A percentile compares a stretch with the other conserved stretches of the same genome.
phyloP scores from a whole-genome alignment of 2,329 filamentous ascomycete genomes.

The Trichoderma citrinoviride region DNA sequence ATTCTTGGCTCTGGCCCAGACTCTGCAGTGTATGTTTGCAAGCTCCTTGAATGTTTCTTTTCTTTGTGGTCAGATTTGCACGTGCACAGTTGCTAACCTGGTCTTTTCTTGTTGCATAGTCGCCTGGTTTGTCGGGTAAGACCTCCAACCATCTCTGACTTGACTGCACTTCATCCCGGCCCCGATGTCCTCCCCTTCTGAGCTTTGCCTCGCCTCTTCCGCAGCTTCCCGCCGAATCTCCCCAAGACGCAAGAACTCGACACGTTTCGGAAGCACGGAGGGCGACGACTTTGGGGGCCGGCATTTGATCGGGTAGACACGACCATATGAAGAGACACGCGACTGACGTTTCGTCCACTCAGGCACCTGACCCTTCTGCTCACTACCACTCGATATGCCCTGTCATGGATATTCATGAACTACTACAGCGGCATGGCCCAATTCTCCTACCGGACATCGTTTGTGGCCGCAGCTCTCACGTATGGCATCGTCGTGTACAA shows the following conservation, averaged over 20 bases:
- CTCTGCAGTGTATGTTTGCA: conserved; percentile 76
- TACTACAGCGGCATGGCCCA: conserved; percentile 73
- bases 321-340: not conserved
- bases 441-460: conserved; percentile 86
- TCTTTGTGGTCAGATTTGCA: not conserved
- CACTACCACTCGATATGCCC: conserved; percentile 73
- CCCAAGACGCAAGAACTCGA: not conserved
- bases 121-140: conserved; percentile 80
- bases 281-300: not conserved
- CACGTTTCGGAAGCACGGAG: not conserved
- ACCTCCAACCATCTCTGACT: conserved; percentile 9
- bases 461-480: conserved; percentile 82
- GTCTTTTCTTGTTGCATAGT: conserved; percentile 45
- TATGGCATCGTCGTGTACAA: conserved; percentile 99
- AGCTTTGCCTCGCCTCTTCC: not conserved
- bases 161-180: not conserved
- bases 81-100: conserved; percentile 34
- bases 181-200: not conserved
- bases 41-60: not conserved
- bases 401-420: conserved; percentile 90
- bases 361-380: conserved; percentile 87
- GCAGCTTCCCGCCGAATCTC: not conserved
- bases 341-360: conserved; percentile 13
- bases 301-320: not conserved
- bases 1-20: conserved; percentile 76